These are phyloP conservation scores for Effrenium voratum DNA, from an alignment of 73 alveolate species.

Conservation along the genomic window DNA sequence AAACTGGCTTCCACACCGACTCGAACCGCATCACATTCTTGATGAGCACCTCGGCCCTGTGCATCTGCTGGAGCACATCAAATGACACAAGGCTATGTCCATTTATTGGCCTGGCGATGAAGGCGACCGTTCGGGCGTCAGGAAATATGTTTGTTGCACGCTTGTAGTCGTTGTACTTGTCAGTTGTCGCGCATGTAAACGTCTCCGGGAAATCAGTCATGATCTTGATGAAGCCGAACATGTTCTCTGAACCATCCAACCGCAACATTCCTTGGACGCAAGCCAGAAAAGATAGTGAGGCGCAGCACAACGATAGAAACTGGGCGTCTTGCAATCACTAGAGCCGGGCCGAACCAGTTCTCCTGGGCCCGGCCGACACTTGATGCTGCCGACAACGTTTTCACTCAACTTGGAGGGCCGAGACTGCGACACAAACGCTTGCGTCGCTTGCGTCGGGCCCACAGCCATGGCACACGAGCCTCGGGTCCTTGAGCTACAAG, in stretches of 20 bases:
- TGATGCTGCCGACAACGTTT: neutral
- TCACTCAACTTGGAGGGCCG: neutral
- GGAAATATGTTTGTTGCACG: neutral
- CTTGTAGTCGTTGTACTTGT: neutral
- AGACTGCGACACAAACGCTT: no score
- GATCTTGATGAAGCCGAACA: neutral
- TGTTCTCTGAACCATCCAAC: neutral
- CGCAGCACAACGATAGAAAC: neutral
- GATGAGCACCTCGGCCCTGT: neutral
- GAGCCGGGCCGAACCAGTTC: neutral
- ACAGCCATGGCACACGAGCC: no score
- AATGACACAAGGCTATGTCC: neutral
- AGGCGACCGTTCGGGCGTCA: neutral
- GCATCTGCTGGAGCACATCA: neutral
- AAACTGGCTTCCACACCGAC: neutral
- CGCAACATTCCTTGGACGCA: neutral
- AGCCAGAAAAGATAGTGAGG: neutral
- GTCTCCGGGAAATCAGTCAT: constrained; percentile 3
- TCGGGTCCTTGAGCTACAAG: no score
- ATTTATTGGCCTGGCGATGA: neutral
- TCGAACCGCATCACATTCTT: neutral
- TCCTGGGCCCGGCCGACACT: constrained; percentile 2
- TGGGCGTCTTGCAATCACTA: neutral
- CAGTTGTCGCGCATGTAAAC: neutral
- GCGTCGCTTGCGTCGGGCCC: no score